Conservation (phyloP, 2,329 filamentous ascomycete genomes). For the Exophiala aquamarina region DNA sequence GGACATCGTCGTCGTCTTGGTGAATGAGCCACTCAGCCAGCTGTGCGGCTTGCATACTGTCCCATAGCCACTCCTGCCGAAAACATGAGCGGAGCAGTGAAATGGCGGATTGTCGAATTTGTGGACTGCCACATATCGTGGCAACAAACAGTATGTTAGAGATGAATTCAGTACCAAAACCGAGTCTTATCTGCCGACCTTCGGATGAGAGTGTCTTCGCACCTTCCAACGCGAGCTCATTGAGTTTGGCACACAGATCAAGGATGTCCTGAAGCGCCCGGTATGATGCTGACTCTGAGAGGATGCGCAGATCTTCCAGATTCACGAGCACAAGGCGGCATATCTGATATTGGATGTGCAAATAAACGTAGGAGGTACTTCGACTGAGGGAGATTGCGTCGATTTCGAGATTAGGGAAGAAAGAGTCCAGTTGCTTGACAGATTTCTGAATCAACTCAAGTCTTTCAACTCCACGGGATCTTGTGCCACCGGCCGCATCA, state of each 20-base stretch:
- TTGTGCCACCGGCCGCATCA: not conserved
- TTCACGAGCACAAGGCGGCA: not conserved
- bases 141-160: not conserved
- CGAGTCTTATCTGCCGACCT: not conserved
- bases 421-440: not conserved
- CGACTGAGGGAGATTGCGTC: not conserved
- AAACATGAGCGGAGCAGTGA: not conserved
- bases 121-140: not conserved
- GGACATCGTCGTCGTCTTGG: not conserved
- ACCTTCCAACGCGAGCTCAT: not conserved
- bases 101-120: not conserved
- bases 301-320: not conserved
- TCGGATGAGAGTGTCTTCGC: not conserved
- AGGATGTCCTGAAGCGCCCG: not conserved
- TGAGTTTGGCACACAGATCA: not conserved
- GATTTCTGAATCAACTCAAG: not conserved
- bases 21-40: not conserved
- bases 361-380: not conserved
- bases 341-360: not conserved
- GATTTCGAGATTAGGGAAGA: not conserved
- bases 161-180: conserved; percentile 1
- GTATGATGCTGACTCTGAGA: not conserved
- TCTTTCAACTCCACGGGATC: not conserved
- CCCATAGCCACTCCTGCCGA: conserved; percentile 3
- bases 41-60: not conserved